Base-by-base conservation (phyloP, 305 asterid species). In the Fraxinus nigra region DNA sequence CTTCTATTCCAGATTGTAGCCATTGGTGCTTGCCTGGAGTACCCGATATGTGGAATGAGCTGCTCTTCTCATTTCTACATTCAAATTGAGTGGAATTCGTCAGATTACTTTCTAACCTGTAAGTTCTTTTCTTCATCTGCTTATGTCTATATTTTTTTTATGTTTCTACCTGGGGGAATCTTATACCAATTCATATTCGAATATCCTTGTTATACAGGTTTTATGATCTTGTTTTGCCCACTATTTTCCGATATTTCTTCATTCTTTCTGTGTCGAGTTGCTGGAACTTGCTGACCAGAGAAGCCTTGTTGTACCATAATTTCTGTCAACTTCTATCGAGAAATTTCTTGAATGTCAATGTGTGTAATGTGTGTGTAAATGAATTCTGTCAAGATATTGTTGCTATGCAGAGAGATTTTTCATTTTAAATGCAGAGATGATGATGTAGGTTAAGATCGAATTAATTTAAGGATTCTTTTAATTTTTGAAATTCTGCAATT, bases 11-110 rank as follows among this genome's bases (percentile, higher is more conserved):
- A 0, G 97, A 91, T 78, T 92, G 95, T 63, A 92, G 97, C 87
- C 97, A 92, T 83, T 92, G 94, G 91, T 92, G 97, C 83, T 85
- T 92, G 83, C 97, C 95, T 73, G 95, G 97, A 30, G 91, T 92
- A 5, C 97, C 97, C 0, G 97, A 92, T 84, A 82, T 79, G 82
- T 92, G 97, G 95, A 92, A 91, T 40, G 95, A 92, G 85, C 75
- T 92, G 37, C 90, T 92, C 86, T 87, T 92, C 84, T 24, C 88
- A 10, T 84, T 83, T 63, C 82, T 91, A 43, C 86, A 86, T 51
- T 80, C 88, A 14, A 67, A 78, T 63, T 90, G 82, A 88, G 40
- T 10, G 6, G 76, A 83, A 81, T 69, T 38, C 35, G 34, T 32
- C 79, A 6, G 24, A 61, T 48, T 67, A 70, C 78, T 76, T 81